Percentiles rank a stretch among this genome's conserved stretches.
Evolutionary conservation across 192 early-diverging fungal species (phyloP).

Genomic region (Backusella liffmaniae): DNA sequence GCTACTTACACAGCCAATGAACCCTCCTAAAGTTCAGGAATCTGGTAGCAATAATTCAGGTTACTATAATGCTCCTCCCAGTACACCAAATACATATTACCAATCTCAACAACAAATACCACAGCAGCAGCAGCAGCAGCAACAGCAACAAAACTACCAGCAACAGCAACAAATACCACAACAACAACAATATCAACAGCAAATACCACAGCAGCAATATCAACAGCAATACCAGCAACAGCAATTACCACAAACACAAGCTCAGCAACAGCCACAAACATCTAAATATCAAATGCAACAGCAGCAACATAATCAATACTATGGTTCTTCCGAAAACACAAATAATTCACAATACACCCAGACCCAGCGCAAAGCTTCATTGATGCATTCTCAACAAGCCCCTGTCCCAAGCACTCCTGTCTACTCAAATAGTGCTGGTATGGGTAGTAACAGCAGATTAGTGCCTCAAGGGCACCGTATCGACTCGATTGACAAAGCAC

Average conservation of each 20-base stretch:
- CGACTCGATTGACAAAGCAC: not conserved
- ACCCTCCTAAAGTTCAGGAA: not conserved
- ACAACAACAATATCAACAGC: slow-evolving; percentile 4
- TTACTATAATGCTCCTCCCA: not conserved
- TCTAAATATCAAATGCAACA: not conserved
- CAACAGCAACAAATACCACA: slow-evolving; percentile 4
- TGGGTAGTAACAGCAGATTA: not conserved
- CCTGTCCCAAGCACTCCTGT: not conserved
- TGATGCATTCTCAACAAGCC: not conserved
- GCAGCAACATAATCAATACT: not conserved
- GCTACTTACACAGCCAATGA: slow-evolving; percentile 1
- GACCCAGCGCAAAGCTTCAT: not conserved
- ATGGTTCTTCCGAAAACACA: not conserved
- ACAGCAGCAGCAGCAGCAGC: not conserved
- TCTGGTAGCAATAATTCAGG: not conserved
- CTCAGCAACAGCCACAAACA: not conserved
- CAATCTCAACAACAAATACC: not conserved
- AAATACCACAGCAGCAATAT: not conserved
- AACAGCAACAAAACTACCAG: not conserved
- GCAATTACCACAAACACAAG: slow-evolving; percentile 9
- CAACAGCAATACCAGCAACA: slow-evolving; percentile 7
- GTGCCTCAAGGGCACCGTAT: not conserved
- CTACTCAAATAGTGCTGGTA: not conserved
- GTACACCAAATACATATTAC: not conserved
- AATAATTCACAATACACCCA: not conserved